Evolutionary conservation across 352 stramenopile species (phyloP).

Genomic region (Pythium periplocum): DNA sequence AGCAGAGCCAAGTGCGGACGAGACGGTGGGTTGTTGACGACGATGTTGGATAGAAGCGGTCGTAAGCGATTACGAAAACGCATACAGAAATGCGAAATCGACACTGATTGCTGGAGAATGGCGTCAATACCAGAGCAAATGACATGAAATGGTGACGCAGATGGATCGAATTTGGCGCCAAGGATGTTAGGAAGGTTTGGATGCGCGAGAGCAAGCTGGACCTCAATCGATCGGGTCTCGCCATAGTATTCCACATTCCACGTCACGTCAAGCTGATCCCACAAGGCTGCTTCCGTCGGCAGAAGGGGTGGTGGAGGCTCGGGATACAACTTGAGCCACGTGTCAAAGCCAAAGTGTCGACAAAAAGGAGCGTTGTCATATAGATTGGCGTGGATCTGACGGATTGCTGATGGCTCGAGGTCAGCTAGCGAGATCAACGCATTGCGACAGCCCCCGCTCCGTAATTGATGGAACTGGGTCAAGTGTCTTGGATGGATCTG

Average conservation of each 20-base stretch:
- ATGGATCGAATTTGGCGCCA: no score
- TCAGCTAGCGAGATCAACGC: conserved; percentile 40
- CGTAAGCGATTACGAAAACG: no score
- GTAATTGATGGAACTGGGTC: conserved; percentile 32
- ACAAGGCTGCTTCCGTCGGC: not conserved
- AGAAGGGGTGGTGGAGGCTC: not conserved
- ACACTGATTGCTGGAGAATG: no score
- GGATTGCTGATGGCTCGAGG: conserved; percentile 31
- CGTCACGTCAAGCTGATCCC: not conserved
- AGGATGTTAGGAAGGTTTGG: no score
- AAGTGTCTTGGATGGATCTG: conserved; percentile 41
- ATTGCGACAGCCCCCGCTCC: conserved; percentile 24
- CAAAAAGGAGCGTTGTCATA: conserved; percentile 24
- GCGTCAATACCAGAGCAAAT: no score
- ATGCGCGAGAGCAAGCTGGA: not conserved
- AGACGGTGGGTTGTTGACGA: no score
- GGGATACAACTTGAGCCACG: conserved; percentile 25
- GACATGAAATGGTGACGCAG: no score
- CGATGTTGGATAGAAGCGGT: no score
- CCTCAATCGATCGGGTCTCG: not conserved
- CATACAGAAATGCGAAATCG: no score
- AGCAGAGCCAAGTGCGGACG: no score
- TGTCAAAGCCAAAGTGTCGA: conserved; percentile 27
- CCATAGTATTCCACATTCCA: conserved; percentile 6
- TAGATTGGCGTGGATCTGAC: conserved; percentile 40